Percentiles rank a stretch among this genome's conserved stretches.
phyloP scores from a whole-genome alignment of 2,329 filamentous ascomycete genomes.

The Albophoma yamanashiensis region DNA sequence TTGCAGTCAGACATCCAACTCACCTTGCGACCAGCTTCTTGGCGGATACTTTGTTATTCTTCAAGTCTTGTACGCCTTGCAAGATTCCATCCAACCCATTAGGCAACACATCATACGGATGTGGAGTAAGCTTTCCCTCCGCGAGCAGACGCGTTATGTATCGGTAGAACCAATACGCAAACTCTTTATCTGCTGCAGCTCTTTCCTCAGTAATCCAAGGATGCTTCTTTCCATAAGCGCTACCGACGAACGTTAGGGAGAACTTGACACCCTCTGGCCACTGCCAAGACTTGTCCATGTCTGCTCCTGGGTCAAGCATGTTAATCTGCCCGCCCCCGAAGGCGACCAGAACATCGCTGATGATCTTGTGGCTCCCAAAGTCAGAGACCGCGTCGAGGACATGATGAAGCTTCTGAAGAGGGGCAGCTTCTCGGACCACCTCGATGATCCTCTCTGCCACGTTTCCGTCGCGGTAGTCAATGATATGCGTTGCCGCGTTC shows the following conservation, averaged over 20 bases:
- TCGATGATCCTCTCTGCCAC: neutral
- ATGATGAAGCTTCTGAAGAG: neutral
- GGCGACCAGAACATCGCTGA: neutral
- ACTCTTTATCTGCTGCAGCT: neutral
- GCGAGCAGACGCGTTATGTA: neutral
- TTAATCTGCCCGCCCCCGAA: neutral
- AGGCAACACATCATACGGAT: neutral
- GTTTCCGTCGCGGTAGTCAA: neutral
- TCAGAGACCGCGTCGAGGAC: neutral
- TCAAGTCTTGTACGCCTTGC: neutral
- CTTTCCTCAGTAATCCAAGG: neutral
- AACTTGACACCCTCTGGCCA: neutral
- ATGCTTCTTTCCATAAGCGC: neutral
- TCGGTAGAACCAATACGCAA: neutral
- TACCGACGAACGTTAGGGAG: neutral
- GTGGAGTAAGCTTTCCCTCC: neutral
- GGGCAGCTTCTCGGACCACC: neutral
- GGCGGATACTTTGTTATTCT: neutral
- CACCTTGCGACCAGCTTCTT: neutral
- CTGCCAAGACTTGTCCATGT: neutral
- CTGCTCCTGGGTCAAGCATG: neutral
- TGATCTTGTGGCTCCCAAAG: neutral
- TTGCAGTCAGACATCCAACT: neutral
- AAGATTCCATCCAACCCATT: neutral
- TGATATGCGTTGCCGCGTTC: neutral